Evolutionary conservation across 129 eudicot species (phyloP).

Genomic region (Sambucus nigra): DNA sequence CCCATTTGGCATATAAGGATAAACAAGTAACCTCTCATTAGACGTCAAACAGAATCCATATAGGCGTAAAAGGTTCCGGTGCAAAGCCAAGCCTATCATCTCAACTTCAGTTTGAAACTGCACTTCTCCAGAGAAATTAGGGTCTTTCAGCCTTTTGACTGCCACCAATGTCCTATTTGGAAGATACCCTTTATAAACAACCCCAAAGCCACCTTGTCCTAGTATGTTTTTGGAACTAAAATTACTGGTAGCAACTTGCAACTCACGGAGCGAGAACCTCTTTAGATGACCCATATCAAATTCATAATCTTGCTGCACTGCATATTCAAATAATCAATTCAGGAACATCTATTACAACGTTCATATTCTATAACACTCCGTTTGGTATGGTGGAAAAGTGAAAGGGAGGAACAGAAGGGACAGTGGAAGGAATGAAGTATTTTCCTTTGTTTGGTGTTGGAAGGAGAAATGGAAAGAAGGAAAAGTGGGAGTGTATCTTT

Average conservation of each 20-base stretch:
- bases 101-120: constrained; percentile 97
- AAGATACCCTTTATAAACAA: constrained; percentile 81
- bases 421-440: too few species aligned
- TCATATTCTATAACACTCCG: too few species aligned
- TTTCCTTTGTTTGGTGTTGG: too few species aligned
- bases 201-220: constrained; percentile 96
- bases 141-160: constrained; percentile 81
- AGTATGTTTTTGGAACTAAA: constrained; percentile 73
- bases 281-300: constrained; percentile 64
- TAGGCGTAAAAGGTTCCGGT: constrained; percentile 79
- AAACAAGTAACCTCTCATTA: constrained; percentile 81
- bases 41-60: constrained; percentile 91
- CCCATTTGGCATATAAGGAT: constrained; percentile 98
- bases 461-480: too few species aligned
- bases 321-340: constrained; percentile 14
- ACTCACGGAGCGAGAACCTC: constrained; percentile 75
- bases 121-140: constrained; percentile 80
- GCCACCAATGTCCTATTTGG: constrained; percentile 73
- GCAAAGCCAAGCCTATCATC: constrained; percentile 92
- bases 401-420: too few species aligned
- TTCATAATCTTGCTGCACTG: constrained; percentile 95
- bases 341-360: not conserved
- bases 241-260: constrained; percentile 78
- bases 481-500: too few species aligned
- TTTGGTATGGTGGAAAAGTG: too few species aligned